Conservation (phyloP, 2,329 filamentous ascomycete genomes). For the Macroventuria anomochaeta region DNA sequence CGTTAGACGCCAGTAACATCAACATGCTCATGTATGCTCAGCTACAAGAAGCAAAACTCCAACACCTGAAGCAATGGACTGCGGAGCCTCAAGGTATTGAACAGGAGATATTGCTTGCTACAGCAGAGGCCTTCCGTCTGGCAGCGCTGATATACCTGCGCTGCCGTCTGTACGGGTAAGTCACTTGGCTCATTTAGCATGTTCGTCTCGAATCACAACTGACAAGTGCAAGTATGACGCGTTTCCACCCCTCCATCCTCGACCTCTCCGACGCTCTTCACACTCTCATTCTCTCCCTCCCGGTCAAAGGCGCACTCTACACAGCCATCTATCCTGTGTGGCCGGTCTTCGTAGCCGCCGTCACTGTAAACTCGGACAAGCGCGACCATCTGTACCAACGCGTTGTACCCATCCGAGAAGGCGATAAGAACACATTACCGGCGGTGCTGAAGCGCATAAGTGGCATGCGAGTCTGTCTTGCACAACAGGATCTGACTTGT, state of each 20-base stretch:
- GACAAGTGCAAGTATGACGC: constrained; percentile 31
- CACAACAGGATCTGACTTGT: constrained; percentile 33
- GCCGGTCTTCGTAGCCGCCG: constrained; percentile 43
- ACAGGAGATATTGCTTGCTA: constrained; percentile 37
- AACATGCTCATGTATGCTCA: constrained; percentile 35
- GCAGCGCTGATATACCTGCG: constrained; percentile 43
- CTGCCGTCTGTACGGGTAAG: constrained; percentile 42
- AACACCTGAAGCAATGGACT: constrained; percentile 39
- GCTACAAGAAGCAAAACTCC: constrained; percentile 34
- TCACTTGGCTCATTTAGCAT: background rate
- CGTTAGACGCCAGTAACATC: constrained; percentile 19
- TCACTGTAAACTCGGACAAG: constrained; percentile 41
- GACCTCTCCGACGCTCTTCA: constrained; percentile 37
- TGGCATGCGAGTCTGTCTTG: constrained; percentile 40
- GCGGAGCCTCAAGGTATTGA: constrained; percentile 29
- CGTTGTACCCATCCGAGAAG: constrained; percentile 41
- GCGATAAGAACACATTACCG: constrained; percentile 42
- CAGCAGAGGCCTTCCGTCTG: constrained; percentile 41
- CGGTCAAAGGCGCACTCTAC: constrained; percentile 42
- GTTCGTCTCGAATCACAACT: background rate
- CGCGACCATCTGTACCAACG: constrained; percentile 41
- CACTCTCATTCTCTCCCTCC: constrained; percentile 34
- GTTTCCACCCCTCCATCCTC: constrained; percentile 39
- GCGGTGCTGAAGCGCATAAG: constrained; percentile 41
- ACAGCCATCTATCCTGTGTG: constrained; percentile 44